Evolutionary conservation across 129 eudicot genomes (phyloP).

Genomic region (Flaveria bidentis): DNA sequence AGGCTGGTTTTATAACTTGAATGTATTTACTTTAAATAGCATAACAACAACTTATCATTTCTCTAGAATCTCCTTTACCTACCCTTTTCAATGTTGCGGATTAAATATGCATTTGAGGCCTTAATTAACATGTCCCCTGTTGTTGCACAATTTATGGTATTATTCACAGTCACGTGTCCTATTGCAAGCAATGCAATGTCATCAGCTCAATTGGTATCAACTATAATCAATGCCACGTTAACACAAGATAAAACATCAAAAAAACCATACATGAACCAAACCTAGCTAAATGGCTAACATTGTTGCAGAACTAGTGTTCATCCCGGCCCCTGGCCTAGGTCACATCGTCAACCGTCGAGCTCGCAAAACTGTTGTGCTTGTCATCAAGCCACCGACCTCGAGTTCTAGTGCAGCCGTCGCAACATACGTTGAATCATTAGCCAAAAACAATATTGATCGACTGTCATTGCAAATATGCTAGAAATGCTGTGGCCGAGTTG

Average conservation of each 20-base stretch:
- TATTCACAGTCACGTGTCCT: not conserved
- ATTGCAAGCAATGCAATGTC: too few species aligned
- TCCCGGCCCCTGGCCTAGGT: constrained; percentile 29
- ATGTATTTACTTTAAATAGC: too few species aligned
- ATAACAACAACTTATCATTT: too few species aligned
- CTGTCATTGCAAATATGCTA: constrained; percentile 12
- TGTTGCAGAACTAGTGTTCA: constrained; percentile 21
- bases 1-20: too few species aligned
- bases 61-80: too few species aligned
- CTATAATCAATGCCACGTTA: too few species aligned
- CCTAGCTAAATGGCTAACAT: not conserved
- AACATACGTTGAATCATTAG: not conserved
- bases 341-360: constrained; percentile 30
- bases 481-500: not conserved
- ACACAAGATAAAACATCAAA: not conserved
- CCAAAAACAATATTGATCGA: not conserved
- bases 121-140: too few species aligned
- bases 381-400: constrained; percentile 6
- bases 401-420: not conserved
- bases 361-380: constrained; percentile 32
- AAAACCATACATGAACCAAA: not conserved
- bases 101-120: too few species aligned
- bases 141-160: too few species aligned
- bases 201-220: too few species aligned
- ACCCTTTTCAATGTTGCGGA: too few species aligned